These are phyloP conservation scores for Neurospora sp. DNA, from an alignment of 495 filamentous ascomycete species.

Conservation along the genomic window DNA sequence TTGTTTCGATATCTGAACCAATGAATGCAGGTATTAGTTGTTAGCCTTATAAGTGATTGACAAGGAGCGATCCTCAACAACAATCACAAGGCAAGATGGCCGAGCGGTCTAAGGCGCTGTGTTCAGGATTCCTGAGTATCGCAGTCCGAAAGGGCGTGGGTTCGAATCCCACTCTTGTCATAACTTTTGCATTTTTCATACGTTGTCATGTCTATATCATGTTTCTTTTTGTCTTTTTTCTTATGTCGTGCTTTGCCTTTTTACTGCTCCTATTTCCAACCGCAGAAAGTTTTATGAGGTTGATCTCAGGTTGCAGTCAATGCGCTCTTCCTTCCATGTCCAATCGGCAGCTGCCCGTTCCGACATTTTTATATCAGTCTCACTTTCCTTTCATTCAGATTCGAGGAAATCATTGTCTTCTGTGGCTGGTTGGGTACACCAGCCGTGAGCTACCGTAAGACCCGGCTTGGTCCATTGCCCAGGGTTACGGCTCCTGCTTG, in stretches of 20 bases:
- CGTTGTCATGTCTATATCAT: neutral
- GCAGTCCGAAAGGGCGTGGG: slow-evolving; percentile 6
- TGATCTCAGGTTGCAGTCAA: neutral
- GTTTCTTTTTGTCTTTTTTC: neutral
- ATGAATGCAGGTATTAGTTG: neutral
- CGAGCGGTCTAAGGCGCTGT: slow-evolving; percentile 15
- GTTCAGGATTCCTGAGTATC: slow-evolving; percentile 5
- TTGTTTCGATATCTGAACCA: neutral
- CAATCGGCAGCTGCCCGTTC: neutral
- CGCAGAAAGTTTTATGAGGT: neutral
- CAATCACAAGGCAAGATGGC: slow-evolving; percentile 9
- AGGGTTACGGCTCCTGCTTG: neutral
- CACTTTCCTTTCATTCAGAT: neutral
- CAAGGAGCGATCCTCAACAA: neutral
- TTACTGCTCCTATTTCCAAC: neutral
- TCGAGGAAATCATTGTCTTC: neutral
- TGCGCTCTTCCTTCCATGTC: neutral
- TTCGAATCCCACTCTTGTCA: slow-evolving; percentile 13
- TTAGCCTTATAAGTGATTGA: neutral
- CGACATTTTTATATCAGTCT: neutral
- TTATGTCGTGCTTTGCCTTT: neutral
- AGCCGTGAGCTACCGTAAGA: neutral
- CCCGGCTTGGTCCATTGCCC: neutral
- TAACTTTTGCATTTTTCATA: neutral
- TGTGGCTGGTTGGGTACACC: neutral